These are phyloP conservation scores for Globisporangium parvum DNA, from an alignment of 352 stramenopile species.

Conservation along the genomic window DNA sequence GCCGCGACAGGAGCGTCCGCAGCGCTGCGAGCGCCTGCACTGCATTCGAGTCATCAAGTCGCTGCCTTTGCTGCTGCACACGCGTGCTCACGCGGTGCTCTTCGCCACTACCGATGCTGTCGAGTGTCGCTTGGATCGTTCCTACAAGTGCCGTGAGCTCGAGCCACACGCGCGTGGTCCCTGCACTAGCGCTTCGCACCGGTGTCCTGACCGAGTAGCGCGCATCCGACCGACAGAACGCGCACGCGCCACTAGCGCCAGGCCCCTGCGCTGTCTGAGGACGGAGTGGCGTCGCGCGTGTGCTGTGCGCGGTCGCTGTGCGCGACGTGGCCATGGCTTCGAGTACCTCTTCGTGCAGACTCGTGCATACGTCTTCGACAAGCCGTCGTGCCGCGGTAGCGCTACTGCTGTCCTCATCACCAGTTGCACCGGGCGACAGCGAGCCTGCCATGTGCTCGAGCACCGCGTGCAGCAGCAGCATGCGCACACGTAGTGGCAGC, in stretches of 20 bases:
- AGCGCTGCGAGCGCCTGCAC: slow-evolving; percentile 3
- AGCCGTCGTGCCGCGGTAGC: slow-evolving; percentile 14
- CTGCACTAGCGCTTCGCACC: background rate
- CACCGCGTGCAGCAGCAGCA: slow-evolving; percentile 14
- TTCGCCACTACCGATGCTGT: background rate
- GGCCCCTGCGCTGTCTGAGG: background rate
- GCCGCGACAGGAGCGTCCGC: slow-evolving; percentile 8
- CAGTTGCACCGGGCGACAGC: background rate
- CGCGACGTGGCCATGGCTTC: slow-evolving; percentile 21
- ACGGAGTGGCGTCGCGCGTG: too few species aligned
- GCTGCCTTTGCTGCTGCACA: background rate
- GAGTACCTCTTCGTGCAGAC: slow-evolving; percentile 31
- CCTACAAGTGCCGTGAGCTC: slow-evolving; percentile 4
- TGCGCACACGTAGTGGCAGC: slow-evolving; percentile 20
- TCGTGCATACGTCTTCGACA: slow-evolving; percentile 30
- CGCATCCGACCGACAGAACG: slow-evolving; percentile 7
- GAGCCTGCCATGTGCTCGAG: background rate
- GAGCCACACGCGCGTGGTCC: background rate
- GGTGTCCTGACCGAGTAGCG: background rate
- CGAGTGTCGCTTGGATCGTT: background rate
- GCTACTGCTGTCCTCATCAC: background rate
- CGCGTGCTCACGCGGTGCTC: background rate
- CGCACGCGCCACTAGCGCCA: background rate
- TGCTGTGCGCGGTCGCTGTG: background rate
- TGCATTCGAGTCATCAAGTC: background rate